Evolutionary conservation across 2,329 filamentous ascomycete genomes (phyloP).

Genomic region (Stagonosporopsis rhizophila): DNA sequence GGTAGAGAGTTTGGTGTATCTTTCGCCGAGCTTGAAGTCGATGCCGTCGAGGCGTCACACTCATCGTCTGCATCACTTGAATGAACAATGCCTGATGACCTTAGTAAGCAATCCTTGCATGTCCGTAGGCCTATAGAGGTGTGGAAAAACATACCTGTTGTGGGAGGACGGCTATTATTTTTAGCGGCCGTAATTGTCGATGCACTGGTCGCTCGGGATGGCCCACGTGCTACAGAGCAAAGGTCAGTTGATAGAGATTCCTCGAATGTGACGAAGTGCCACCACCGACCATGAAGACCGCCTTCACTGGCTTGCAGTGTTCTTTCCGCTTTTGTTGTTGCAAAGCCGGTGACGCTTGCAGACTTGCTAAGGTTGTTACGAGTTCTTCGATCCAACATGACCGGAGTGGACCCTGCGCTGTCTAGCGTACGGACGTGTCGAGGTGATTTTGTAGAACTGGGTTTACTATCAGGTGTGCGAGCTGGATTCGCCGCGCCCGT

Average conservation of each 20-base stretch:
- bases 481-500: not conserved
- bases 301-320: not conserved
- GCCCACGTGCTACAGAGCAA: not conserved
- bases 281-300: not conserved
- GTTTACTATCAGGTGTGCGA: not conserved
- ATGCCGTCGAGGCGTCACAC: not conserved
- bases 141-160: not conserved
- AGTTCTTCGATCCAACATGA: conserved; percentile 5
- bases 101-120: conserved; percentile 16
- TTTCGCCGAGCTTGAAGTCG: not conserved
- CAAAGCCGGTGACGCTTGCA: not conserved
- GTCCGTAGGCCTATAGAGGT: too few relatives aligned
- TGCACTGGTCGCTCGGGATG: conserved; percentile 23
- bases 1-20: not conserved
- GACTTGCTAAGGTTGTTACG: not conserved
- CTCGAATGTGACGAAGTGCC: not conserved
- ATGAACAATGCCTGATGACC: conserved; percentile 8
- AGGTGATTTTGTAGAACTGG: not conserved
- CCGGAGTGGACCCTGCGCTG: conserved; percentile 29
- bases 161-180: conserved; percentile 8
- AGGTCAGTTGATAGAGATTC: not conserved
- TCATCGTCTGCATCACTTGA: conserved; percentile 1
- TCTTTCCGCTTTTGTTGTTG: not conserved
- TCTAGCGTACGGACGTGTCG: conserved; percentile 36
- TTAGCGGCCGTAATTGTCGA: conserved; percentile 26